These are phyloP conservation scores for Geum urbanum DNA, from an alignment of 306 rosid genomes.

Conservation along the genomic window DNA sequence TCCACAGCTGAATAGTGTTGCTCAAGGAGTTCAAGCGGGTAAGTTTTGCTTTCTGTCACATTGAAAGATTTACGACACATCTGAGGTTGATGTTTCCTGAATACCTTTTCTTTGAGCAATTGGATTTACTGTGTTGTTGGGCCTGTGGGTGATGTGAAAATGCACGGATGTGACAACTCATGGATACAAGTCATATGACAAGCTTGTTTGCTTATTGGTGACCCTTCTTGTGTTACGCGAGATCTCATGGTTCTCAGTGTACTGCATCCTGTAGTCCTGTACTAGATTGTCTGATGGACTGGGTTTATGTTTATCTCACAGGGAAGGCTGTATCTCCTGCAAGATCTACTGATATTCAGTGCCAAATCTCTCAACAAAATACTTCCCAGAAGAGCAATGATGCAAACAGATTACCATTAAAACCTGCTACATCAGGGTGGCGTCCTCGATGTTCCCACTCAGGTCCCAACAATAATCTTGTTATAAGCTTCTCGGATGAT, in stretches of 20 bases:
- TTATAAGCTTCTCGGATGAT: constrained; percentile 89
- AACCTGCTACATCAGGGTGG: constrained; percentile 45
- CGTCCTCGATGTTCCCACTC: constrained; percentile 46
- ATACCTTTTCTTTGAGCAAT: not conserved
- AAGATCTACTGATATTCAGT: constrained; percentile 41
- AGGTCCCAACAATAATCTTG: constrained; percentile 56
- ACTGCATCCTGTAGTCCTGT: constrained; percentile 8
- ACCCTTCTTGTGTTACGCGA: not conserved
- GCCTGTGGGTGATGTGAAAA: not conserved
- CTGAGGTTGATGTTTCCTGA: constrained; percentile 1
- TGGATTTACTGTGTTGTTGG: not conserved
- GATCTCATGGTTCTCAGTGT: not conserved
- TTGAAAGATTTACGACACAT: not conserved
- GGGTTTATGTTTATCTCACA: constrained; percentile 11
- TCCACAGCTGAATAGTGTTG: constrained; percentile 31
- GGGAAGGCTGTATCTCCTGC: constrained; percentile 36
- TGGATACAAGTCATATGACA: not conserved
- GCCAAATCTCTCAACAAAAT: constrained; percentile 33
- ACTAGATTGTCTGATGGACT: constrained; percentile 17
- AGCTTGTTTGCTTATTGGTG: not conserved
- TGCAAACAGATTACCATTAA: constrained; percentile 41
- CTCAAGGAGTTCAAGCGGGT: constrained; percentile 50
- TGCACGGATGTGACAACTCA: not conserved
- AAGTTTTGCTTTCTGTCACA: constrained; percentile 35
- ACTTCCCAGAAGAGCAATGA: constrained; percentile 39